Base-by-base conservation (phyloP, 306 rosid species). In the Dalbergia cultrata region DNA sequence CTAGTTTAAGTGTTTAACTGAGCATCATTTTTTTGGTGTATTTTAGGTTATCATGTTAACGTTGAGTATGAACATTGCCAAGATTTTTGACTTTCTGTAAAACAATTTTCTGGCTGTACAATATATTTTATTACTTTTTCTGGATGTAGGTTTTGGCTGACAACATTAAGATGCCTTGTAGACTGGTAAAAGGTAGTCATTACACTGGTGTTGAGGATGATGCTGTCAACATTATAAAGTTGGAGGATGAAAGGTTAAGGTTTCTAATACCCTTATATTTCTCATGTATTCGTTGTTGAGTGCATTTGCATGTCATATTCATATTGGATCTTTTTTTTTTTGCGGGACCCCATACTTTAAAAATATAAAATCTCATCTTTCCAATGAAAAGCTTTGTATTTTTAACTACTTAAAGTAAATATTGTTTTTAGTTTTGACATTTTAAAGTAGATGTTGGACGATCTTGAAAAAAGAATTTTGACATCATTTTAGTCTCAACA, bases 201-300 rank as follows among this genome's bases (percentile, higher is more conserved):
- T 95, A 95, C 87, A 95, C 99, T 52, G 99, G 99, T 78, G 94
- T 92, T 50, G 99, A 95, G 87, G 98, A 95, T 81, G 98, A 88
- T 82, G 99, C 97, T 80, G 88, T 95, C 81, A 93, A 95, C 86
- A 87, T 93, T 74, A 87, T 95, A 88, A 95, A 93, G 89, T 80
- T 93, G 94, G 90, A 95, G 82, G 98, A 90, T 90, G 99, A 90
- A 83, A 93, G 99, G 99, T 95, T 58, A 47, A 83, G 37, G 22
- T 19, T 69, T 79, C 72, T 81, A 73, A 56, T 39, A 62, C 59
- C 59, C 72, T 78, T 57, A 44, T 45, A 64, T 58, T 84, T 87
- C 37, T 63, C 5, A 13, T 69, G 56, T 50, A 69, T 86, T 71
- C 78, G 11, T 59, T 81, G 49, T 70, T 61, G n/a, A 47, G 76